Conservation (phyloP, 805 yeast species). For the Ogataea sp. region DNA sequence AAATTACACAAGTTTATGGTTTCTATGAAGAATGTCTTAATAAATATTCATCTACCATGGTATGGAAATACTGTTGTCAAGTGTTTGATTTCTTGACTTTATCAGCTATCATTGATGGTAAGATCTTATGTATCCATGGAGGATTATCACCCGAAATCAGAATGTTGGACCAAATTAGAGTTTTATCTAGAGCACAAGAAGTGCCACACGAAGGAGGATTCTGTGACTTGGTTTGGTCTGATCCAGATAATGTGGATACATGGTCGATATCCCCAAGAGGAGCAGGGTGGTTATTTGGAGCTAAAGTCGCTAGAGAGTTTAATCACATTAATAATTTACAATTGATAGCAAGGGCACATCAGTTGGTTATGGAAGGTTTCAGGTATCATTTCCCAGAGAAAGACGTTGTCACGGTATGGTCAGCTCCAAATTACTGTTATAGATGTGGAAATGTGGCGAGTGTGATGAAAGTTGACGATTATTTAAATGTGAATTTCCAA, state of each 20-base stretch:
- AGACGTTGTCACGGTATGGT: conserved; percentile 97
- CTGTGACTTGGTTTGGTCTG: conserved; percentile 96
- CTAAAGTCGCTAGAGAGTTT: conserved; percentile 89
- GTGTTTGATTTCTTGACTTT: conserved; percentile 90
- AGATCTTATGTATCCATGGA: conserved; percentile 92
- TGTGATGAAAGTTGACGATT: conserved; percentile 92
- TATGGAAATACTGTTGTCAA: conserved; percentile 95
- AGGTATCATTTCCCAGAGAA: conserved; percentile 93
- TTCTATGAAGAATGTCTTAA: conserved; percentile 93
- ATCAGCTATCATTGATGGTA: conserved; percentile 95
- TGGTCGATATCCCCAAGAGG: conserved; percentile 99
- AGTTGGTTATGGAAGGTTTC: conserved; percentile 97
- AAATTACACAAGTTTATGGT: conserved; percentile 98
- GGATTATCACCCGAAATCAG: conserved; percentile 96
- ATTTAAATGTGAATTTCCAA: conserved; percentile 79
- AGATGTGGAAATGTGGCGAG: conserved; percentile 98
- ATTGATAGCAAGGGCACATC: conserved; percentile 94
- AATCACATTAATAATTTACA: conserved; percentile 88
- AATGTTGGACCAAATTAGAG: conserved; percentile 95
- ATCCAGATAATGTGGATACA: conserved; percentile 94
- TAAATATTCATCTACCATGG: conserved; percentile 90
- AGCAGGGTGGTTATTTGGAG: conserved; percentile 97
- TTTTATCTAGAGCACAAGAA: conserved; percentile 91
- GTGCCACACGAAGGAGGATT: conserved; percentile 99
- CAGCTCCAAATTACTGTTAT: conserved; percentile 95